Evolutionary conservation across 139 green algal genomes (phyloP).

Genomic region (Bryopsis sp.): DNA sequence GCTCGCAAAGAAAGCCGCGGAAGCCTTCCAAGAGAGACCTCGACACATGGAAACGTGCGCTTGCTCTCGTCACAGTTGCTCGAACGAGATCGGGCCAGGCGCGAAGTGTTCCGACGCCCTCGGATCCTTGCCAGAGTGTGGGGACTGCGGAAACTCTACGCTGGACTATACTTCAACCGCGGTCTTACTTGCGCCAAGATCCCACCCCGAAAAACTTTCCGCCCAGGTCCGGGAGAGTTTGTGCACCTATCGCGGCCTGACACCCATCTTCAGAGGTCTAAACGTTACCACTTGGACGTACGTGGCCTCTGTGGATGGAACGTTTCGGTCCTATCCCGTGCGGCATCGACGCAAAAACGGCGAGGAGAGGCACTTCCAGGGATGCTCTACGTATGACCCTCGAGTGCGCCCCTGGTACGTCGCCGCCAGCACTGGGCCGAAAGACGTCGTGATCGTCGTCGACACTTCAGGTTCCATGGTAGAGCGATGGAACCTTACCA

Average conservation of each 20-base stretch:
- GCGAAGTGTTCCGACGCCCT: no score
- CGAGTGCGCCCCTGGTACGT: constrained; percentile 2
- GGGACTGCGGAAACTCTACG: no score
- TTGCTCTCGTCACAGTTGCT: constrained; percentile 9
- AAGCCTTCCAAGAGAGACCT: background rate
- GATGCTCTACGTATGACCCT: background rate
- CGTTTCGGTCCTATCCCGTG: constrained; percentile 2
- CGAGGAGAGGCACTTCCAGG: background rate
- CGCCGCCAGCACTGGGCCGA: constrained; percentile 9
- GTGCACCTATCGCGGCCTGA: constrained; percentile 2
- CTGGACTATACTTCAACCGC: no score
- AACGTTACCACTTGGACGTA: constrained; percentile 1
- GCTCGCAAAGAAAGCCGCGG: background rate
- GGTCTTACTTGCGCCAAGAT: no score
- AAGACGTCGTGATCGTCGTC: constrained; percentile 6
- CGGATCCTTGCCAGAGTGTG: no score
- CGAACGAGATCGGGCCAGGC: background rate
- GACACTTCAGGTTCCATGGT: constrained; percentile 10
- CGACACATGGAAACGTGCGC: background rate
- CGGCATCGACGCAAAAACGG: no score
- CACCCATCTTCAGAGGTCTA: background rate
- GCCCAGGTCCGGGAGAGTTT: no score
- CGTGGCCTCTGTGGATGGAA: background rate
- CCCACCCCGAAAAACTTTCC: no score
- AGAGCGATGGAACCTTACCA: constrained; percentile 5